Conservation (phyloP, 2,329 filamentous ascomycete genomes). For the Colletotrichum falcatum region DNA sequence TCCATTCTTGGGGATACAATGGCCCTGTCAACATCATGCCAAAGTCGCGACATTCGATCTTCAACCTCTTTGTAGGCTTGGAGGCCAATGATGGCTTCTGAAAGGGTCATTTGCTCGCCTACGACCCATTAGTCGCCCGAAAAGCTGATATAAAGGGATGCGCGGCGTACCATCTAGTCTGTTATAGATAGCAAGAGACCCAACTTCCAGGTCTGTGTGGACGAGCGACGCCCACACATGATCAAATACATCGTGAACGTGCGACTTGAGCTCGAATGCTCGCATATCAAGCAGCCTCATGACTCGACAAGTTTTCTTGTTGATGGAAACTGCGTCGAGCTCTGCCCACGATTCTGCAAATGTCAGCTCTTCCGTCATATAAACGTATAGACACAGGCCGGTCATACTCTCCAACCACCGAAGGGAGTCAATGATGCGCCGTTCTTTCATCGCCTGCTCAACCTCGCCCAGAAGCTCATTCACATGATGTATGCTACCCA, state of each 20-base stretch:
- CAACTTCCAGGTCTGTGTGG: slow-evolving; percentile 67
- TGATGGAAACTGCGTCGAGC: slow-evolving; percentile 69
- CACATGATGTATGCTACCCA: slow-evolving; percentile 66
- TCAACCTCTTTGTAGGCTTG: slow-evolving; percentile 72
- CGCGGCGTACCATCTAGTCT: slow-evolving; percentile 59
- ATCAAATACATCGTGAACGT: slow-evolving; percentile 74
- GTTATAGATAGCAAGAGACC: slow-evolving; percentile 67
- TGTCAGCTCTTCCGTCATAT: slow-evolving; percentile 44
- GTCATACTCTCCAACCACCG: slow-evolving; percentile 66
- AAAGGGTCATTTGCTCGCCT: slow-evolving; percentile 65
- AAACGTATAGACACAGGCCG: fast-evolving
- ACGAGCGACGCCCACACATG: slow-evolving; percentile 79
- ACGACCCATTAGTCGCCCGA: slow-evolving; percentile 43
- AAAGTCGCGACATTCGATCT: slow-evolving; percentile 69
- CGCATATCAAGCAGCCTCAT: slow-evolving; percentile 74
- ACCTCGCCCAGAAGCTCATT: slow-evolving; percentile 72
- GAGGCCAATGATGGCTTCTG: slow-evolving; percentile 67
- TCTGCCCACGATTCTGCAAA: slow-evolving; percentile 65
- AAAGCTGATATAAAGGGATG: background rate
- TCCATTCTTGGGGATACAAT: slow-evolving; percentile 72
- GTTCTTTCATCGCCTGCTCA: slow-evolving; percentile 66
- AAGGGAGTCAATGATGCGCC: slow-evolving; percentile 67
- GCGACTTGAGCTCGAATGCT: slow-evolving; percentile 73
- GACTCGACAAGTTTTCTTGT: slow-evolving; percentile 71
- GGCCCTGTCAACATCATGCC: slow-evolving; percentile 71